phyloP scores from a whole-genome alignment of 1,139 yeast genomes.

The Scheffersomyces titani region DNA sequence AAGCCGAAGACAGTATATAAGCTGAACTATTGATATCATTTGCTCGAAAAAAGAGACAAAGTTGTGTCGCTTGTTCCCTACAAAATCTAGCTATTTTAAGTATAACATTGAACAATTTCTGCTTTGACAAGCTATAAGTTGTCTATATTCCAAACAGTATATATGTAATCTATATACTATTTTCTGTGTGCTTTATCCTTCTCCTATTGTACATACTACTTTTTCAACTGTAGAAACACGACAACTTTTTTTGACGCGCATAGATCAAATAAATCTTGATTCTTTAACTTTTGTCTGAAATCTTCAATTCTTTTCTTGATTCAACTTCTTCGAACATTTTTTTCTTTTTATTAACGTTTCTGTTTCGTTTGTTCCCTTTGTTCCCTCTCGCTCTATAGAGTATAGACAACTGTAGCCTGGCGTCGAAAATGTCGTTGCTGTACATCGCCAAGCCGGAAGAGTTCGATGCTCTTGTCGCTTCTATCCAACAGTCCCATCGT shows the following conservation, averaged over 20 bases:
- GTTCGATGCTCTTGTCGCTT: slow-evolving; percentile 23
- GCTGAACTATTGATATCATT: not conserved
- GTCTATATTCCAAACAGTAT: not conserved
- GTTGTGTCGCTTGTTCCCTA: not conserved
- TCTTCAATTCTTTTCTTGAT: not conserved
- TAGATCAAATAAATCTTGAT: not conserved
- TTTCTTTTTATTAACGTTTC: not conserved
- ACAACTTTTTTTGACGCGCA: not conserved
- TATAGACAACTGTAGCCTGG: not conserved
- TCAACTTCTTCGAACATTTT: not conserved
- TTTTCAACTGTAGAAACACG: not conserved
- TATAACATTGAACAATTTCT: no score
- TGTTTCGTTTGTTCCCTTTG: not conserved
- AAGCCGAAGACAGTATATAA: no score
- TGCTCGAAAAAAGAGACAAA: not conserved
- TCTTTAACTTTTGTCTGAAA: not conserved
- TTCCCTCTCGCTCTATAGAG: not conserved
- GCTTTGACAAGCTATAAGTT: not conserved
- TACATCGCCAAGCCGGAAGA: slow-evolving; percentile 21
- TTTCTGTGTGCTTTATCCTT: not conserved
- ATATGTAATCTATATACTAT: not conserved
- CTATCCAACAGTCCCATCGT: slow-evolving; percentile 23
- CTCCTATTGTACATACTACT: not conserved
- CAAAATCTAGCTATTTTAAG: not conserved
- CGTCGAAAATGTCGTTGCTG: not conserved